Evolutionary conservation across 129 eudicot genomes (phyloP), one percentile per base, ranked within the genome.

Genomic region (Tagetes patula): DNA sequence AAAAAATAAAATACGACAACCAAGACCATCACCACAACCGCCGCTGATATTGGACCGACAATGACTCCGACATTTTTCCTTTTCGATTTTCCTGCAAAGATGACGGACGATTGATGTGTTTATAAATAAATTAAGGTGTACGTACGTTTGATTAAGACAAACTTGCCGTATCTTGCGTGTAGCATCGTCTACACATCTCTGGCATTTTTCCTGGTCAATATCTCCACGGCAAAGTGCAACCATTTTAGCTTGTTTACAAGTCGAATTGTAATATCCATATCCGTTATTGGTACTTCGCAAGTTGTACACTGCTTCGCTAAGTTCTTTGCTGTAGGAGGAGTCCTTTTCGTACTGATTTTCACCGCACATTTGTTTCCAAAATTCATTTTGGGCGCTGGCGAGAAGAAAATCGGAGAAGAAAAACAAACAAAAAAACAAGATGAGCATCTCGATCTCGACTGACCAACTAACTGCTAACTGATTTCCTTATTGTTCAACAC

Each of bases 161-260:
- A 10, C 46, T 66, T 30, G 47, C 10, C 49, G 20, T 6, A 75
- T 30, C 33, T 37, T 20, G 0, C 41, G 56, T 0, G 62, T 73
- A 46, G 80, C 72, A 3, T 80, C 71, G 3, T 62, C 70, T 10
- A 84, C 54, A 38, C 88, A 84, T 37, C 32, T 37, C 8, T 74
- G 69, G 40, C 88, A 81, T 3, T 0, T 8, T 2, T 75, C 69
- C 2, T 48, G 73, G 13, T 61, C 31, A 8, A 74, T 52, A 62
- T 84, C 85, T 14, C 81, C 59, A 1, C 59, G 59, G 59, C 59
- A 53, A 53, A 53, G 59, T 7, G 59, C 34, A 6, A 20, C 59
- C 8, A 20, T n/a, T 14, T 14, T 53, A 6, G 3, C 59, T 1
- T 53, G 9, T 14, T 9, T 20, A 53, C 5, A 53, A 5, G 31